These are phyloP conservation scores for Pestalotiopsis sp. DNA, from an alignment of 2,329 filamentous ascomycete species.

Conservation along the genomic window DNA sequence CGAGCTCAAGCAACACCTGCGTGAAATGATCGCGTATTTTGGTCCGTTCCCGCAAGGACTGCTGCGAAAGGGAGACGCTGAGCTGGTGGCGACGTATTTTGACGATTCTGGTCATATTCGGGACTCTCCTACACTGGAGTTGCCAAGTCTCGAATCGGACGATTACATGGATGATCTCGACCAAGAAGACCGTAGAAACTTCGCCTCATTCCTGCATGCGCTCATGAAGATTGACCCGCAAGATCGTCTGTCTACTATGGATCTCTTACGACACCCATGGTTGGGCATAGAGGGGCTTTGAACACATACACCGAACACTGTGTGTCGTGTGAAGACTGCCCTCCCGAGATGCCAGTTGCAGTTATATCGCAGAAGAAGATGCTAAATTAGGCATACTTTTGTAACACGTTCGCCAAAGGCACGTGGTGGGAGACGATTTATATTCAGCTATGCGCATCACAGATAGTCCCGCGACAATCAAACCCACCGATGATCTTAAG, in stretches of 20 bases:
- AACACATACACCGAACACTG: background rate
- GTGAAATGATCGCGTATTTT: constrained; percentile 22
- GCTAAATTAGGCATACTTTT: no score
- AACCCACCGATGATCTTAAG: no score
- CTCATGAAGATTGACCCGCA: constrained; percentile 9
- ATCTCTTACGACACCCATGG: constrained; percentile 2
- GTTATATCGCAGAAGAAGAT: background rate
- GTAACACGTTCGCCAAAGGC: no score
- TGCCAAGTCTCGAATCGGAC: constrained; percentile 4
- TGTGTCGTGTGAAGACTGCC: background rate
- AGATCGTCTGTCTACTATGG: constrained; percentile 6
- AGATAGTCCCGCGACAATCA: no score
- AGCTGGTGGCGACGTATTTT: constrained; percentile 11
- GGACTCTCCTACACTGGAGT: background rate
- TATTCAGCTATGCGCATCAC: no score
- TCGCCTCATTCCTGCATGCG: background rate
- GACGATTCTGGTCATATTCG: constrained; percentile 1
- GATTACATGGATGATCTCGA: constrained; percentile 9
- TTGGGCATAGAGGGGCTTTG: constrained; percentile 4
- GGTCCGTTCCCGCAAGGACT: constrained; percentile 22
- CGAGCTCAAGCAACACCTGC: constrained; percentile 16
- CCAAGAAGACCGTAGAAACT: background rate
- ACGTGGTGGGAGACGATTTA: no score
- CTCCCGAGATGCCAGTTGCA: background rate
- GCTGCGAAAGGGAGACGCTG: constrained; percentile 18